These are phyloP conservation scores for Lathyrus sativus DNA, from an alignment of 306 rosid genomes.

Conservation along the genomic window DNA sequence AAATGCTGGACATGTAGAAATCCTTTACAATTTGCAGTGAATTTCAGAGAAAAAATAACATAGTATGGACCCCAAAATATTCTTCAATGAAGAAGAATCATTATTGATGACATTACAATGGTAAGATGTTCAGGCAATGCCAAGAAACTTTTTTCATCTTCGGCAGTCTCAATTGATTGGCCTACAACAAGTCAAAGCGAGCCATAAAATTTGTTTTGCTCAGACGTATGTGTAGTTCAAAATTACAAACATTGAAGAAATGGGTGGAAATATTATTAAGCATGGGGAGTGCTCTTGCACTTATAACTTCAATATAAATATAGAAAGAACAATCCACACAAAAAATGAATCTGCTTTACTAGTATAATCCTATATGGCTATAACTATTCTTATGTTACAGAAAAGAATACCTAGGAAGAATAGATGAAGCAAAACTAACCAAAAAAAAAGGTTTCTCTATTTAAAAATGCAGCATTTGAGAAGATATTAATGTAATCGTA, in stretches of 20 bases:
- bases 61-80: slow-evolving; percentile 3
- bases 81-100: slow-evolving; percentile 1
- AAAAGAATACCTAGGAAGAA: slow-evolving; percentile 53
- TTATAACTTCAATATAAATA: slow-evolving; percentile 9
- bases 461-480: slow-evolving; percentile 29
- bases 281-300: slow-evolving; percentile 27
- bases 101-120: slow-evolving; percentile 20
- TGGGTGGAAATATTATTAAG: slow-evolving; percentile 27
- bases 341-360: slow-evolving; percentile 39
- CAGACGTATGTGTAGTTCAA: slow-evolving; percentile 24
- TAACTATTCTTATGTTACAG: slow-evolving; percentile 46
- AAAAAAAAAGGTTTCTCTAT: slow-evolving; percentile 14
- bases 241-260: slow-evolving; percentile 26
- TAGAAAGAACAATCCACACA: slow-evolving; percentile 34
- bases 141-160: slow-evolving; percentile 24
- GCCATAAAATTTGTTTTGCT: slow-evolving; percentile 23
- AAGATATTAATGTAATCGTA: slow-evolving; percentile 44
- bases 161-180: slow-evolving; percentile 21
- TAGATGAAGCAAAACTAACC: slow-evolving; percentile 35
- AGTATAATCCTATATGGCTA: slow-evolving; percentile 34
- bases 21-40: slow-evolving; percentile 27
- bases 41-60: slow-evolving; percentile 13
- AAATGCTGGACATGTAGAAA: slow-evolving; percentile 43
- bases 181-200: slow-evolving; percentile 15
- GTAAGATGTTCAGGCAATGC: slow-evolving; percentile 26